These are phyloP conservation scores for Gossypium longicalyx DNA, from an alignment of 345 rosid species.

Conservation along the genomic window DNA sequence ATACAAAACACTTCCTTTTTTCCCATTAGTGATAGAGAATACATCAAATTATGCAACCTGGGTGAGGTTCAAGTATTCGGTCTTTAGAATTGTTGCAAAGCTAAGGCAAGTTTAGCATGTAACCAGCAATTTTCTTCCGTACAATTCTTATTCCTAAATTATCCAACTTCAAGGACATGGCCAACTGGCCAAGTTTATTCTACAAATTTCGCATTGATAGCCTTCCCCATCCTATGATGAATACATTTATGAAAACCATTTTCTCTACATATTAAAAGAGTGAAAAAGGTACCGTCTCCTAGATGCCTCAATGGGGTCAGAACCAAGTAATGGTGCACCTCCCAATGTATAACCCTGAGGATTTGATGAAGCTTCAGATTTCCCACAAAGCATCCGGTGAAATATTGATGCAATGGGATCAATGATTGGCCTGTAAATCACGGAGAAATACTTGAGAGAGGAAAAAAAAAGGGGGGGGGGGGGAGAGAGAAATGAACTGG, in stretches of 20 bases:
- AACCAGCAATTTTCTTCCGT: neutral
- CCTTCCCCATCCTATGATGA: neutral
- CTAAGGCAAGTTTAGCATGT: neutral
- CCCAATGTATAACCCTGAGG: constrained; percentile 50
- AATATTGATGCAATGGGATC: constrained; percentile 78
- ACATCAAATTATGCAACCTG: too few species aligned
- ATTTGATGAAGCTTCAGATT: constrained; percentile 43
- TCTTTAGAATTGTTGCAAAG: neutral
- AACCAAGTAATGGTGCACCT: constrained; percentile 79
- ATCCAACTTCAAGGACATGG: neutral
- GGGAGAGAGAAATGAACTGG: neutral
- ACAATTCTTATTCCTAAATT: neutral
- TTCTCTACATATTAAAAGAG: too few species aligned
- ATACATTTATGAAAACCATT: neutral
- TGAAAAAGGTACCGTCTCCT: constrained; percentile 69
- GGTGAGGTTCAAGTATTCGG: neutral
- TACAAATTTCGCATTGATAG: neutral
- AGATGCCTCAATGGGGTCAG: constrained; percentile 91
- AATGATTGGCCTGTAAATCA: constrained; percentile 61
- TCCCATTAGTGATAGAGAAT: too few species aligned
- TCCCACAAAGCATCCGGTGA: constrained; percentile 83
- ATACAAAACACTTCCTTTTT: neutral
- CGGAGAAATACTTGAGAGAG: constrained; percentile 1
- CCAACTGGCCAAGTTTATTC: neutral
- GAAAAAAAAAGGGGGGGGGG: neutral